phyloP scores from a whole-genome alignment of 1,284 basidiomycete species.

The Ustilago trichophora region DNA sequence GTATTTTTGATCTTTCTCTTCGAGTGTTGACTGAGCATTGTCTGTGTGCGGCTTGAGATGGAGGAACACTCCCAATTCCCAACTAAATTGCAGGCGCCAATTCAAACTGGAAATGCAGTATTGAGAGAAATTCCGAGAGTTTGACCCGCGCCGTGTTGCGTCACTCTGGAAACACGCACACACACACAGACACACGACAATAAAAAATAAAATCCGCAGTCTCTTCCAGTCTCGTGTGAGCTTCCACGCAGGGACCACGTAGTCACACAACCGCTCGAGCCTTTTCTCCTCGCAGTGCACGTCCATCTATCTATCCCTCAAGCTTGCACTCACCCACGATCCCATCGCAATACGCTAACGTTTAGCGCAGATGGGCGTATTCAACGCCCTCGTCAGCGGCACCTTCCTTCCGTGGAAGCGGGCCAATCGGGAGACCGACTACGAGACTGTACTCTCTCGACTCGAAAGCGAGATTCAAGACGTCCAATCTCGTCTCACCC shows the following conservation, averaged over 20 bases:
- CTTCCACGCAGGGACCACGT: conserved; percentile 3
- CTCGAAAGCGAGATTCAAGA: conserved; percentile 69
- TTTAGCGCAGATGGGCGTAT: conserved; percentile 41
- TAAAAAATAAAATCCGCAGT: background rate
- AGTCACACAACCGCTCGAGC: too few species aligned
- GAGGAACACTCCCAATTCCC: too few species aligned
- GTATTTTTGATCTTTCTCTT: conserved; percentile 6
- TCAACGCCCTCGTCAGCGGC: conserved; percentile 44
- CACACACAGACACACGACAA: conserved; percentile 11
- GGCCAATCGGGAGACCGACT: conserved; percentile 66
- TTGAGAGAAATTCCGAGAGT: background rate
- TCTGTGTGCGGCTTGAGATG: background rate
- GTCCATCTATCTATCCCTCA: background rate
- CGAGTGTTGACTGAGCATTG: background rate
- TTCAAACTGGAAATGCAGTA: too few species aligned
- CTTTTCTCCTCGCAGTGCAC: background rate
- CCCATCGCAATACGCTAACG: background rate
- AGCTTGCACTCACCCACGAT: too few species aligned
- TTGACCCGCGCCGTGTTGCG: too few species aligned
- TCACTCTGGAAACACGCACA: background rate
- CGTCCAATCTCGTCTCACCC: conserved; percentile 79
- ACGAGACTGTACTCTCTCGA: conserved; percentile 70
- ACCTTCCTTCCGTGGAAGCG: conserved; percentile 41
- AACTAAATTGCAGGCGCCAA: too few species aligned
- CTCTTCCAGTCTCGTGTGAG: background rate